phyloP scores from a whole-genome alignment of 163 green algal genomes.

The Volvox carteri region DNA sequence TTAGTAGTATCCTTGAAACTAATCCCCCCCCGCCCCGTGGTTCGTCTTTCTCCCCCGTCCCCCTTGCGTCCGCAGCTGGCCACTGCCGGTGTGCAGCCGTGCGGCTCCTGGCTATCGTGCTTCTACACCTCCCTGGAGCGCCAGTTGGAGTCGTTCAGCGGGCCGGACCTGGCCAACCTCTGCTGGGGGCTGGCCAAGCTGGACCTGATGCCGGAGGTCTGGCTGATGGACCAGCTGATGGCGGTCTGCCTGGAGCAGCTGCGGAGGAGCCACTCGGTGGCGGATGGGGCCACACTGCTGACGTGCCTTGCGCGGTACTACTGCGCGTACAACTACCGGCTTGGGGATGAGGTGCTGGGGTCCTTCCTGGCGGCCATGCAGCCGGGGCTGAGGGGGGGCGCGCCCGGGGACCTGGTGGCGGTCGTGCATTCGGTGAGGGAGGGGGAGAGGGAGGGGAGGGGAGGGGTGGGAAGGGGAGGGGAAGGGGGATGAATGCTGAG shows the following conservation, averaged over 20 bases:
- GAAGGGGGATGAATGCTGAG: not conserved
- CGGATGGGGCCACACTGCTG: slow-evolving; percentile 40
- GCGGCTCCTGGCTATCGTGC: slow-evolving; percentile 60
- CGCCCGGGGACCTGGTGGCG: slow-evolving; percentile 38
- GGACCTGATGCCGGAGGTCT: slow-evolving; percentile 63
- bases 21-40: not conserved
- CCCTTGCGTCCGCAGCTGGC: slow-evolving; percentile 38
- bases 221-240: slow-evolving; percentile 41
- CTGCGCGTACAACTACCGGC: slow-evolving; percentile 46
- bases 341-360: slow-evolving; percentile 38
- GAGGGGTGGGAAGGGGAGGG: not conserved
- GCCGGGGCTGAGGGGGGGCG: slow-evolving; percentile 37
- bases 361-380: slow-evolving; percentile 45
- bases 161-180: slow-evolving; percentile 56
- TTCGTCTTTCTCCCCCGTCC: not conserved
- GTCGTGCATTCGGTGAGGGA: slow-evolving; percentile 42
- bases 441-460: not conserved
- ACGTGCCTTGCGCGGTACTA: slow-evolving; percentile 48
- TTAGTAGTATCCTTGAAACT: not conserved
- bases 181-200: slow-evolving; percentile 57
- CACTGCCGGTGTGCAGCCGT: slow-evolving; percentile 53
- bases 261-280: not conserved
- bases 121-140: slow-evolving; percentile 46
- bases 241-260: slow-evolving; percentile 8
- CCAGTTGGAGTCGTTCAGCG: slow-evolving; percentile 41